Conservation (phyloP, 2,329 filamentous ascomycete genomes). For the Cladorrhinum sp. region DNA sequence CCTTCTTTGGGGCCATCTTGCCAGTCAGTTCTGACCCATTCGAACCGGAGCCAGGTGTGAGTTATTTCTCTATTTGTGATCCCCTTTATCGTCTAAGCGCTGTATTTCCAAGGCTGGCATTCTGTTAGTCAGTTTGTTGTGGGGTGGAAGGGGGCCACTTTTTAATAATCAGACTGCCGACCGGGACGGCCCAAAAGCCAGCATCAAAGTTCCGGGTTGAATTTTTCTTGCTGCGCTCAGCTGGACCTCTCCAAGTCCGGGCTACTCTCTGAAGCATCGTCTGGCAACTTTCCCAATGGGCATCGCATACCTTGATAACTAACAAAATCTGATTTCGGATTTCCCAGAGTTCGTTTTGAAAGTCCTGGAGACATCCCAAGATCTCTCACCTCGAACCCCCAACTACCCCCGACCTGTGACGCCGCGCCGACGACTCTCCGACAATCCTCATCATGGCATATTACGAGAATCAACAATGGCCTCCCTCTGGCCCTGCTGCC, state of each 20-base stretch:
- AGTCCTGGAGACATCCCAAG: background rate
- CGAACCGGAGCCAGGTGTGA: conserved; percentile 1
- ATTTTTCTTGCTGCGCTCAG: background rate
- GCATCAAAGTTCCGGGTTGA: conserved; percentile 3
- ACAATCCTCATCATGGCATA: conserved; percentile 26
- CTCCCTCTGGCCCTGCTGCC: conserved; percentile 25
- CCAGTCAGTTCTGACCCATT: conserved; percentile 19
- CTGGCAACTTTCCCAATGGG: background rate
- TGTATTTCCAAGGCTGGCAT: background rate
- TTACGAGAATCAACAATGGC: conserved; percentile 31
- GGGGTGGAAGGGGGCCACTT: background rate
- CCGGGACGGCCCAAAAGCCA: conserved; percentile 1
- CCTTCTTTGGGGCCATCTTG: conserved; percentile 18
- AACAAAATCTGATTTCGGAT: background rate
- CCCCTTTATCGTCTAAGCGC: background rate
- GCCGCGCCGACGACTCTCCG: conserved; percentile 2
- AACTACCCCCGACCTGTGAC: background rate
- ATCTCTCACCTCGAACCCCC: background rate
- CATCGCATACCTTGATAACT: background rate
- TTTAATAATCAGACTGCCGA: background rate
- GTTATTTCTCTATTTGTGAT: background rate
- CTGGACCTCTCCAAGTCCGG: background rate
- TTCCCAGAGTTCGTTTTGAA: background rate
- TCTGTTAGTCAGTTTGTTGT: background rate
- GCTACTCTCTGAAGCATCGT: background rate